Evolutionary conservation across 2,329 filamentous ascomycete species (phyloP).

Genomic region (Calonectria honghensis): DNA sequence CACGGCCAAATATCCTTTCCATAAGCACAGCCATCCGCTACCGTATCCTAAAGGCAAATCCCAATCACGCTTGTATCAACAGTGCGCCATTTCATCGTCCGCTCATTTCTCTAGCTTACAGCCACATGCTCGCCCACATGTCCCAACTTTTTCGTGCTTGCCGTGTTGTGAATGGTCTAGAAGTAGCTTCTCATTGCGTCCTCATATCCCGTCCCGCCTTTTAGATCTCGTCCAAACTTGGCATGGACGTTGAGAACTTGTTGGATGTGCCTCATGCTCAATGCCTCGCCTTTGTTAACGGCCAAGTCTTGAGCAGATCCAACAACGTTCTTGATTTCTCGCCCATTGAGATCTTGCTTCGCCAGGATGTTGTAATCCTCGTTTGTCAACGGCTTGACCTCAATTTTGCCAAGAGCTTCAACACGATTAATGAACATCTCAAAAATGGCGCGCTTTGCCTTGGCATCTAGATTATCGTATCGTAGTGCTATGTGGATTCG

Average conservation of each 20-base stretch:
- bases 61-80: constrained; percentile 22
- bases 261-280: constrained; percentile 87
- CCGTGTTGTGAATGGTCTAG: constrained; percentile 55
- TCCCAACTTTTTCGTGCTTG: background rate
- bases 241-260: constrained; percentile 89
- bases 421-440: constrained; percentile 88
- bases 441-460: constrained; percentile 87
- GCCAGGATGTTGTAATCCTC: constrained; percentile 81
- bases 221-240: constrained; percentile 88
- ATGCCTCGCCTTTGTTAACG: constrained; percentile 80
- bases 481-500: constrained; percentile 90
- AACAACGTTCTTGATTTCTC: constrained; percentile 91
- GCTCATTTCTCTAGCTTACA: constrained; percentile 12
- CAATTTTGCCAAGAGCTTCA: constrained; percentile 76
- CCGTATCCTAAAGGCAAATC: constrained; percentile 8
- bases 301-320: constrained; percentile 89
- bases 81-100: constrained; percentile 4
- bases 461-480: constrained; percentile 83
- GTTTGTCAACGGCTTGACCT: constrained; percentile 77
- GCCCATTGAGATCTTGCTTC: constrained; percentile 77
- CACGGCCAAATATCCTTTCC: background rate
- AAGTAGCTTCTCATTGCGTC: constrained; percentile 91
- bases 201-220: constrained; percentile 85
- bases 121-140: background rate
- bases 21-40: constrained; percentile 18